Percentiles rank a stretch among this genome's conserved stretches.
Conservation (phyloP, 768 basidiomycete genomes). For the Termitomyces bulborhizus region DNA sequence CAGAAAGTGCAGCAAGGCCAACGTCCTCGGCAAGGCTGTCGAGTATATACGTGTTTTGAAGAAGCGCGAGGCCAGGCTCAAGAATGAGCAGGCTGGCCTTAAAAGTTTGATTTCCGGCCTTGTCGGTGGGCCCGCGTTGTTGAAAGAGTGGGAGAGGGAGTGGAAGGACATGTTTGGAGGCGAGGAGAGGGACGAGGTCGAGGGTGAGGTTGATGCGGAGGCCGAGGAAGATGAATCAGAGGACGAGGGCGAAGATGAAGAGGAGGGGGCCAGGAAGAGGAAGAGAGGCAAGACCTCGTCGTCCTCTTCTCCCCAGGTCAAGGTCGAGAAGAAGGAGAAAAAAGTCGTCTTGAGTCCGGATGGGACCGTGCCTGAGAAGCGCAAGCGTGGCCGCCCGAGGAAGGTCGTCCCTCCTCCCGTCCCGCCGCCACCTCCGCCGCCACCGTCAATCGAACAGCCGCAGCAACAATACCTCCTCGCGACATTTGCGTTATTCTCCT, state of each 20-base stretch:
- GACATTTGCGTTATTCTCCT: slow-evolving; percentile 78
- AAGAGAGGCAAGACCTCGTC: slow-evolving; percentile 54
- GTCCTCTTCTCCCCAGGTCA: slow-evolving; percentile 16
- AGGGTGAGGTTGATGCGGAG: slow-evolving; percentile 51
- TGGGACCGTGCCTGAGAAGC: slow-evolving; percentile 55
- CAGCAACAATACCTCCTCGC: slow-evolving; percentile 70
- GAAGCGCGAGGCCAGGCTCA: slow-evolving; percentile 64
- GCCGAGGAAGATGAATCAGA: slow-evolving; percentile 53
- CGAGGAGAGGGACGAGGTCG: slow-evolving; percentile 64
- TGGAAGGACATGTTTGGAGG: slow-evolving; percentile 75
- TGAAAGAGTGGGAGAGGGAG: slow-evolving; percentile 71
- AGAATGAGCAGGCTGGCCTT: slow-evolving; percentile 70
- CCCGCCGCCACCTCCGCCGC: neutral
- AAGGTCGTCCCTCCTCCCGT: slow-evolving; percentile 50
- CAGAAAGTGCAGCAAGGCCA: slow-evolving; percentile 86
- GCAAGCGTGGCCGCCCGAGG: slow-evolving; percentile 79
- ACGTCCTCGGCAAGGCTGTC: slow-evolving; percentile 83
- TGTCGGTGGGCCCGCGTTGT: slow-evolving; percentile 65
- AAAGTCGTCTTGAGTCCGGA: slow-evolving; percentile 25
- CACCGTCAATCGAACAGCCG: slow-evolving; percentile 14
- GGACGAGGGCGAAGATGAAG: slow-evolving; percentile 41
- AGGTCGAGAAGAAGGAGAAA: slow-evolving; percentile 47
- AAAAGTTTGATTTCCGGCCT: slow-evolving; percentile 63
- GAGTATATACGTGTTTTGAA: slow-evolving; percentile 91
- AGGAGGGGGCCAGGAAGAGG: slow-evolving; percentile 44